Evolutionary conservation across 2,329 filamentous ascomycete genomes (phyloP), one percentile per base, ranked within the genome.

Genomic region (Phoma sp.): DNA sequence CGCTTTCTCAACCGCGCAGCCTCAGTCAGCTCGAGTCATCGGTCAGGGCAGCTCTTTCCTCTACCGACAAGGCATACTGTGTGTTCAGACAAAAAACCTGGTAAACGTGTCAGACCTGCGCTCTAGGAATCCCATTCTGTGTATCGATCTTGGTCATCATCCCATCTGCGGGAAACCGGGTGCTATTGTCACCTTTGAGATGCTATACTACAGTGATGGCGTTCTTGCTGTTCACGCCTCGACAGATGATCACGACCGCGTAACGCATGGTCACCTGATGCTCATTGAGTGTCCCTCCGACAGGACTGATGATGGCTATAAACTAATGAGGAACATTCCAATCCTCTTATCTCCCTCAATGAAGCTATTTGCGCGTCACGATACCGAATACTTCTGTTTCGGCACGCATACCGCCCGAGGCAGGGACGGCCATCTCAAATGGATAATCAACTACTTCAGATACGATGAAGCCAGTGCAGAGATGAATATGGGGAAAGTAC

Each of bases 331-430:
- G 25, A 37, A 18, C 2, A 14, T 41, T 7, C 11, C 11, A 29
- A 27, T 41, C 9, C n/a, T 5, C 1, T 2, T 13, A 1, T 6
- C 11, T 1, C 11, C 24, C 8, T 14, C 38, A 29, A 41, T 78
- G 25, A 86, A 83, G 55, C 73, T 91, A 1, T 90, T 91, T 68
- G 87, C 89, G 3, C 83, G 89, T 8, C 88, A 90, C 57, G 84
- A 85, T 54, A 64, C 70, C 1, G 65, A 79, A 1, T 86, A 83
- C 67, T 77, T 92, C 2, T 88, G 87, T 64, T 89, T 84, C 61
- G 89, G 88, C 4, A 87, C 85, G 0, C 83, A 86, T 68, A 86
- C 83, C 0, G 80, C 80, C 6, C 66, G 76, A 3, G 41, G 79
- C 4, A 71, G 75, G 2, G 81, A 86, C 61, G 84, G 83, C 0